phyloP scores from a whole-genome alignment of 352 stramenopile genomes.

The Globisporangium nodosum region DNA sequence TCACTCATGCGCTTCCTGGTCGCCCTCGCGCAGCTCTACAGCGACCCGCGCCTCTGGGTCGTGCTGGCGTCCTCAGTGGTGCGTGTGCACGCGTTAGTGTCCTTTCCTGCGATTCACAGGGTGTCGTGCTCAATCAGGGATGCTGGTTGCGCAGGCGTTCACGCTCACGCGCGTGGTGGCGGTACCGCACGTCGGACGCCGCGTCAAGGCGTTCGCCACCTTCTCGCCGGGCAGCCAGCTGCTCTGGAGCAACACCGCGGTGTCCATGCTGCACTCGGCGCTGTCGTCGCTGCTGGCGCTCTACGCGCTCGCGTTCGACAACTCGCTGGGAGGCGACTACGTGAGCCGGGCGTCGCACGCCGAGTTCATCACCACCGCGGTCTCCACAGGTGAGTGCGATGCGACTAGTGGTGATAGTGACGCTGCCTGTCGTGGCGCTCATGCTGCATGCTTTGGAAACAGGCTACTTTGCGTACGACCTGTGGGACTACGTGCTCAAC shows the following conservation, averaged over 20 bases:
- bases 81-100: background rate
- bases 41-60: slow-evolving; percentile 54
- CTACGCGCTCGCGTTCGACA: slow-evolving; percentile 34
- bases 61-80: slow-evolving; percentile 60
- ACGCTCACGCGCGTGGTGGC: slow-evolving; percentile 32
- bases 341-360: slow-evolving; percentile 26
- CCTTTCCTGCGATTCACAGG: too few species aligned
- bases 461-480: slow-evolving; percentile 79
- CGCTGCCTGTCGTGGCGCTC: background rate
- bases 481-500: slow-evolving; percentile 74
- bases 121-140: too few species aligned
- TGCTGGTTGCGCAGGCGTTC: slow-evolving; percentile 28
- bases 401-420: too few species aligned
- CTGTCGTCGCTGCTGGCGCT: slow-evolving; percentile 51
- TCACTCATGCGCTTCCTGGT: background rate
- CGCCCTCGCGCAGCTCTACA: slow-evolving; percentile 32
- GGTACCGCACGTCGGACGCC: slow-evolving; percentile 27
- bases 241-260: slow-evolving; percentile 69
- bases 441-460: background rate
- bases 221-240: slow-evolving; percentile 41
- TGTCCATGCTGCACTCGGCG: slow-evolving; percentile 66
- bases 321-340: slow-evolving; percentile 46
- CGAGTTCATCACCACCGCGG: slow-evolving; percentile 49
- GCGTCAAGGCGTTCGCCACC: slow-evolving; percentile 38
- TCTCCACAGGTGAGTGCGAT: slow-evolving; percentile 45